Base-by-base conservation (phyloP, 192 early-diverging fungal genomes). In the Podila epicladia region DNA sequence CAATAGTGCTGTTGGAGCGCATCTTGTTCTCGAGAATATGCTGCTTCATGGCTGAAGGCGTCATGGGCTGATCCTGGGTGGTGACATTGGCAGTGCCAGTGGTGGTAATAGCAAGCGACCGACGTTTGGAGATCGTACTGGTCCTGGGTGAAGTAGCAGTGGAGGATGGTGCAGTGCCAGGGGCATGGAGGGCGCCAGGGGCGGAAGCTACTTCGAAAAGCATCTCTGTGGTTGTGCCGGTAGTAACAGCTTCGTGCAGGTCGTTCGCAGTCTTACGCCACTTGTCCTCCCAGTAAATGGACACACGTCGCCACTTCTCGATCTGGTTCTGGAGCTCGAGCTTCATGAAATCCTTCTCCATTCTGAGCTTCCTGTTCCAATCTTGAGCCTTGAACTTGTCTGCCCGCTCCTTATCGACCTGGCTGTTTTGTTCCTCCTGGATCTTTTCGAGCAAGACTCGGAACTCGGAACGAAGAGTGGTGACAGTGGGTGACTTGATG, bases 281-380 rank as follows among this genome's bases (percentile, higher is more conserved):
- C 48, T 76, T 76, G 67, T 76, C 74, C 38, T 76, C 74, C 74
- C 74, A 76, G 33, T 70, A 76, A 31, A 76, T 28, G 8, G 74
- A 76, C 5, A 76, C 74, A 6, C 74, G 67, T 65, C 63, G 62
- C 74, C 74, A 76, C n/a, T 76, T 76, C n/a, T 76, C 74, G 28
- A 76, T 76, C 49, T 76, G 74, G 51, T 76, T 76, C 67, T 76
- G 74, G 17, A 76, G 63, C 63, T 76, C 74, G 9, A 76, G 62
- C 58, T 76, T 76, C 74, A 76, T 76, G 65, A 76, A 76, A 48
- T 76, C 74, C 64, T 76, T 76, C 55, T 76, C 74, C 74, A 76
- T 76, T 37, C 74, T 41, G 28, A 76, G 57, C 35, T 76, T 76
- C 7, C 74, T 51, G 60, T 76, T 76, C 74, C 74, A 76, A 41